A percentile compares a stretch with the other conserved stretches of the same genome.
phyloP scores from a whole-genome alignment of 1,284 basidiomycete genomes.

The Cutaneotrichosporon mucoides region DNA sequence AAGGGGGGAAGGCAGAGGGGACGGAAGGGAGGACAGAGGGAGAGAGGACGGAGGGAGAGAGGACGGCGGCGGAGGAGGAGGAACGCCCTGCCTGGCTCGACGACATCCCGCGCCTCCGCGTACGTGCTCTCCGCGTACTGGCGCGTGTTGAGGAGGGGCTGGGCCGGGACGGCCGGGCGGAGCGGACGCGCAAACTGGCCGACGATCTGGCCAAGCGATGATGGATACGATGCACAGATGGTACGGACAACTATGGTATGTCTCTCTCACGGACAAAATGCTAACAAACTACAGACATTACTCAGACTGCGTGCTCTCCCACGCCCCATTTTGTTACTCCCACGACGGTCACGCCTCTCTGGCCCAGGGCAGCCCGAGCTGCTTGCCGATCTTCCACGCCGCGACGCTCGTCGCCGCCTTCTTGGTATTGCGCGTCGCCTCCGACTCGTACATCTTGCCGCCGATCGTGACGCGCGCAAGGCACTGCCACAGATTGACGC shows the following conservation, averaged over 20 bases:
- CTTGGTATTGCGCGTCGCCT: slow-evolving; percentile 30
- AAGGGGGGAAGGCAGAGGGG: no score
- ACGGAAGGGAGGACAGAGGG: no score
- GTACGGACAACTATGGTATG: background rate
- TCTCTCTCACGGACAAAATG: background rate
- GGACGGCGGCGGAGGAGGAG: background rate
- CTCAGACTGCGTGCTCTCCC: background rate
- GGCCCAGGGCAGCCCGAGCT: slow-evolving; percentile 12
- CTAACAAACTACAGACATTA: background rate
- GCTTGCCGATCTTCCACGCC: slow-evolving; percentile 30
- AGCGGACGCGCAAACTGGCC: slow-evolving; percentile 14
- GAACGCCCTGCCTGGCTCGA: slow-evolving; percentile 4
- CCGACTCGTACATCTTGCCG: slow-evolving; percentile 12
- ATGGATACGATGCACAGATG: background rate
- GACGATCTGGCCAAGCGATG: background rate
- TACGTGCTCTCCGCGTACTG: slow-evolving; percentile 20
- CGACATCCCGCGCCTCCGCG: slow-evolving; percentile 14
- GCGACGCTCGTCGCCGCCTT: slow-evolving; percentile 30
- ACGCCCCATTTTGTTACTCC: background rate
- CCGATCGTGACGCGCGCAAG: background rate
- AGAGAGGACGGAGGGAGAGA: no score
- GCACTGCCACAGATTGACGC: slow-evolving; percentile 3
- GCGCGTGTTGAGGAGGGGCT: slow-evolving; percentile 28
- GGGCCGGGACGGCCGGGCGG: slow-evolving; percentile 24
- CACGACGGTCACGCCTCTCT: background rate